phyloP scores from a whole-genome alignment of 768 basidiomycete genomes.

The Tephrocybe sp. region DNA sequence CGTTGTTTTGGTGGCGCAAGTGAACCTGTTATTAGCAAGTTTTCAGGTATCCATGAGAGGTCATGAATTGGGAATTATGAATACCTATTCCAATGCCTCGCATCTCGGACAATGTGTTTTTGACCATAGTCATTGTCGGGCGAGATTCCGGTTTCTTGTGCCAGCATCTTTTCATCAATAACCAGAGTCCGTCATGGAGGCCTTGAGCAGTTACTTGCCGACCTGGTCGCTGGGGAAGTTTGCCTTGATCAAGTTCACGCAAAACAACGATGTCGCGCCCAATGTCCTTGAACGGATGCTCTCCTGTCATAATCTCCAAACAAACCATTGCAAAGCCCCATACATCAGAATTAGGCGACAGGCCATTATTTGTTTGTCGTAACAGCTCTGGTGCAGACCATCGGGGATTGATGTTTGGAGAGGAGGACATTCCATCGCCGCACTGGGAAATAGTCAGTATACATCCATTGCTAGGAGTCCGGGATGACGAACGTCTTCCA shows the following conservation, averaged over 20 bases:
- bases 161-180: conserved; percentile 45
- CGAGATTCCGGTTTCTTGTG: conserved; percentile 34
- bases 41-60: background rate
- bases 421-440: conserved; percentile 24
- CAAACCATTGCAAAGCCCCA: conserved; percentile 52
- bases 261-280: conserved; percentile 33
- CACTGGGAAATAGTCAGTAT: conserved; percentile 19
- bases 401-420: conserved; percentile 30
- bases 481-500: conserved; percentile 32
- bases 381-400: conserved; percentile 45
- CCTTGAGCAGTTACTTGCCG: conserved; percentile 23
- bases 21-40: background rate
- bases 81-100: conserved; percentile 8
- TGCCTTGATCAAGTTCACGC: conserved; percentile 33
- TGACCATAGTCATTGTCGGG: conserved; percentile 38
- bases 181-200: conserved; percentile 42
- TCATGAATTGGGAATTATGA: background rate
- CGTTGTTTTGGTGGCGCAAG: conserved; percentile 4
- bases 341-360: conserved; percentile 41
- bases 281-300: conserved; percentile 35
- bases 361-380: conserved; percentile 21
- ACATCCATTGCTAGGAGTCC: background rate
- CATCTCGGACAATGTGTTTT: conserved; percentile 23
- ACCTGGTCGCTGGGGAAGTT: conserved; percentile 38
- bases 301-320: conserved; percentile 44